A percentile compares a stretch with the other conserved stretches of the same genome.
Evolutionary conservation across 257 asterid genomes (phyloP).

Genomic region (Jaltomata sinuosa): DNA sequence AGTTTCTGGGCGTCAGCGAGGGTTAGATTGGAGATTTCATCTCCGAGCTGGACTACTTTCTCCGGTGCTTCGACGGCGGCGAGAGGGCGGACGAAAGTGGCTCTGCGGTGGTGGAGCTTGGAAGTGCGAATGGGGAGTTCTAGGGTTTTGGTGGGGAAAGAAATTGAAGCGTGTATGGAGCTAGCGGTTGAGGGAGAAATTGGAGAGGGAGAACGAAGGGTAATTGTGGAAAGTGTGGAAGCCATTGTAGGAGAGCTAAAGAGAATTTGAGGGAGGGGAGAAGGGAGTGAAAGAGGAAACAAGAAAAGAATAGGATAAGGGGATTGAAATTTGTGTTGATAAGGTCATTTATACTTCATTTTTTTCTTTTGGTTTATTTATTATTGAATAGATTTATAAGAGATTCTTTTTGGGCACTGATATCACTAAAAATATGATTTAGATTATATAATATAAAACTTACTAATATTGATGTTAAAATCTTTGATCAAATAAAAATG

Average conservation of each 20-base stretch:
- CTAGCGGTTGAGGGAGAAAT: conserved; percentile 17
- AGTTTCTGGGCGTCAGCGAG: conserved; percentile 89
- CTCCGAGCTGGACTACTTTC: conserved; percentile 62
- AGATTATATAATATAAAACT: background rate
- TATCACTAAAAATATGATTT: background rate
- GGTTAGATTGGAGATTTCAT: conserved; percentile 70
- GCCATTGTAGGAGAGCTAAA: conserved; percentile 31
- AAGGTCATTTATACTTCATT: background rate
- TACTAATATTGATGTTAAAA: background rate
- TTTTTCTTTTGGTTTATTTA: background rate
- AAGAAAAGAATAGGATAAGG: background rate
- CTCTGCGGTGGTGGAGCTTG: conserved; percentile 26
- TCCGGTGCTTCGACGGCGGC: conserved; percentile 84
- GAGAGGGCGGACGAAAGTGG: conserved; percentile 40
- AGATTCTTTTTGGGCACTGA: background rate
- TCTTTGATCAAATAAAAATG: background rate
- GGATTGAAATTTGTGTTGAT: background rate
- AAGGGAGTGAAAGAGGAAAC: background rate
- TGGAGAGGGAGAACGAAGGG: conserved; percentile 32
- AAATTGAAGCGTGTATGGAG: conserved; percentile 10
- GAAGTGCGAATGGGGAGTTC: conserved; percentile 30
- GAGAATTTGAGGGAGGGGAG: background rate
- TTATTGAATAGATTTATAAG: background rate
- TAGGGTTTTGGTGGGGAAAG: conserved; percentile 24
- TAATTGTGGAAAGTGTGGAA: conserved; percentile 42